Evolutionary conservation across 78 protist species (phyloP).

Genomic region (Bigelowiella natans): DNA sequence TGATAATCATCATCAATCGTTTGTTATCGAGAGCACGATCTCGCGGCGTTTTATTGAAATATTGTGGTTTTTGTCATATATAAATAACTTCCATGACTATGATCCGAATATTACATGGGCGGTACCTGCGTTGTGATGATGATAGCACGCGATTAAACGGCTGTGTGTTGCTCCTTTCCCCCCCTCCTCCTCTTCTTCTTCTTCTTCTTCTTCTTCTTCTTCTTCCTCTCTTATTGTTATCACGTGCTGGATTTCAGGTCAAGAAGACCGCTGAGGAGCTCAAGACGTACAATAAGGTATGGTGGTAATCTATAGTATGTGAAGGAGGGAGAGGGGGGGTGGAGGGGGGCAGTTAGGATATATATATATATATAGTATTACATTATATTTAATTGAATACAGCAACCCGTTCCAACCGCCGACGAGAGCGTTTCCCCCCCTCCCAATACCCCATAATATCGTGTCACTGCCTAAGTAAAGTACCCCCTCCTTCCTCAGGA

Average conservation of each 20-base stretch:
- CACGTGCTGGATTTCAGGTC: too few species aligned
- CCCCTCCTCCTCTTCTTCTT: too few species aligned
- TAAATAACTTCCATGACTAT: too few species aligned
- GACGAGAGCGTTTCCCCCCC: not conserved
- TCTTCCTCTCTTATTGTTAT: too few species aligned
- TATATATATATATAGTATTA: too few species aligned
- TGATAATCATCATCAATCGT: slow-evolving; percentile 41
- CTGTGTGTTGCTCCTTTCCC: too few species aligned
- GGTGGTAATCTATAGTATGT: not conserved
- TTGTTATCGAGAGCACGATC: not conserved
- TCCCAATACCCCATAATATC: not conserved
- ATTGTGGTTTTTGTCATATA: slow-evolving; percentile 32
- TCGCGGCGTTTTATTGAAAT: not conserved
- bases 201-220: too few species aligned
- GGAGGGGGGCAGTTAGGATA: not conserved
- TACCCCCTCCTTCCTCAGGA: not conserved
- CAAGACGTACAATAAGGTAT: too few species aligned
- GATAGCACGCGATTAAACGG: too few species aligned
- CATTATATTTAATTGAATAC: not conserved
- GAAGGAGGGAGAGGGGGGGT: not conserved
- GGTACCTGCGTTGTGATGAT: too few species aligned
- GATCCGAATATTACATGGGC: too few species aligned
- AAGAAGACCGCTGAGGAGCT: too few species aligned
- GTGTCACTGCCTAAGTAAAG: not conserved
- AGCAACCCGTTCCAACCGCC: not conserved